Percentiles rank a stretch among this genome's conserved stretches.
phyloP scores from a whole-genome alignment of 495 filamentous ascomycete genomes.

The Neurospora discreta region DNA sequence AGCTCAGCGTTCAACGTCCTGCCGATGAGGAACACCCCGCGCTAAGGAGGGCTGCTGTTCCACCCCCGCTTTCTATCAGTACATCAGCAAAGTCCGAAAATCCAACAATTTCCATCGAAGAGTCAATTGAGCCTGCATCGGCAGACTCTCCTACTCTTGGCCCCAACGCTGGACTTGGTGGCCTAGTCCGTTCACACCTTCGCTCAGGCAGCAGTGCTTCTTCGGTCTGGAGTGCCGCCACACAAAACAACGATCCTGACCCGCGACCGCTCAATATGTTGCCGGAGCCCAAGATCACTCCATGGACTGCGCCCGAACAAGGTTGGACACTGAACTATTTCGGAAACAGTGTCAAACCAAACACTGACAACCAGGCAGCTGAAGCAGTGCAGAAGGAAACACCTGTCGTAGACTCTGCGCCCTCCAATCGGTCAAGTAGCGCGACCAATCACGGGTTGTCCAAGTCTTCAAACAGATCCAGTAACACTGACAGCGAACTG shows the following conservation, averaged over 20 bases:
- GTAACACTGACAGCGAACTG: constrained; percentile 40
- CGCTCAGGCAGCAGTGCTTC: constrained; percentile 72
- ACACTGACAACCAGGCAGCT: constrained; percentile 7
- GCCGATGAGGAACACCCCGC: constrained; percentile 36
- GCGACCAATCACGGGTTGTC: constrained; percentile 17
- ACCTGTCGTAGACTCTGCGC: neutral
- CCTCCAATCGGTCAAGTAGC: neutral
- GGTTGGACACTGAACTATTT: constrained; percentile 33
- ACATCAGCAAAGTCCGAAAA: constrained; percentile 14
- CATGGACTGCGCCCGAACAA: constrained; percentile 42
- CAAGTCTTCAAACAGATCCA: constrained; percentile 18
- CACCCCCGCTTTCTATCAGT: constrained; percentile 23
- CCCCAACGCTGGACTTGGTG: constrained; percentile 57
- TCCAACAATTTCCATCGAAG: constrained; percentile 9
- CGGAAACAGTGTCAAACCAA: constrained; percentile 14
- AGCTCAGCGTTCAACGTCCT: constrained; percentile 25
- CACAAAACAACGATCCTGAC: constrained; percentile 19
- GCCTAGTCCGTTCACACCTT: constrained; percentile 77
- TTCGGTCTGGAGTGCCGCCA: constrained; percentile 49
- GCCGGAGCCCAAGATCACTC: constrained; percentile 32
- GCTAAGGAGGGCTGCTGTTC: constrained; percentile 27
- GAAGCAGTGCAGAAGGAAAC: constrained; percentile 6
- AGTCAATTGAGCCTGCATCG: constrained; percentile 20
- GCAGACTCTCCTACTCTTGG: constrained; percentile 75
- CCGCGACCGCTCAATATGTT: constrained; percentile 23